Evolutionary conservation across 495 filamentous ascomycete species (phyloP), one percentile per base, ranked within the genome.

Genomic region (Podospora australis): DNA sequence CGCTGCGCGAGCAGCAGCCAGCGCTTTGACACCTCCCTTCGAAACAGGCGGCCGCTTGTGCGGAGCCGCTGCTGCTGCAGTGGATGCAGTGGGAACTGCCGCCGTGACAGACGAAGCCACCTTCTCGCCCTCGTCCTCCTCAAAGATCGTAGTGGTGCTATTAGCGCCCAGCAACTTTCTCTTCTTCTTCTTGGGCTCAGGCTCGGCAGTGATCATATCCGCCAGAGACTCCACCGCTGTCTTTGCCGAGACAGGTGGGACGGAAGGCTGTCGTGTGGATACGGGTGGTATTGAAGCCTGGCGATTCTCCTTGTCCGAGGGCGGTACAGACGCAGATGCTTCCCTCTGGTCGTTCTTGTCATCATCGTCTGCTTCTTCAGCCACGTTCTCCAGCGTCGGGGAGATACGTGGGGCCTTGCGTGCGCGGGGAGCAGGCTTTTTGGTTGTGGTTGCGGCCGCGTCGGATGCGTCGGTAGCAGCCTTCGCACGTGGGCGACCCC

Each of bases 171-270:
- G 55, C 17, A 75, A 50, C 63, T 88, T 92, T 32, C 84, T 77
- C 70, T 86, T 90, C 71, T 85, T 90, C 53, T 78, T 77, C 69
- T 81, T 85, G 1, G 70, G 68, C 47, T 71, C 53, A 6, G 65
- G 66, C 48, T 78, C 75, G 8, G 58, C 53, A 13, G 36, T 44
- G 30, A 14, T 48, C 1, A 14, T 35, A 30, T 25, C 36, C n/a
- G n/a, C n/a, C n/a, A n/a, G n/a, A n/a, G n/a, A n/a, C n/a, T n/a
- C n/a, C n/a, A n/a, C n/a, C n/a, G n/a, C n/a, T n/a, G n/a, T n/a
- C n/a, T n/a, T n/a, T n/a, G n/a, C n/a, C n/a, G n/a, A n/a, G n/a
- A n/a, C n/a, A n/a, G n/a, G n/a, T n/a, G n/a, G n/a, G 7, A 16
- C 24, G 25, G 30, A 45, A 16, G n/a, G 32, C 9, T 14, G n/a